phyloP scores from a whole-genome alignment of 2,329 filamentous ascomycete species.

The Xylariomycetidae sp. region DNA sequence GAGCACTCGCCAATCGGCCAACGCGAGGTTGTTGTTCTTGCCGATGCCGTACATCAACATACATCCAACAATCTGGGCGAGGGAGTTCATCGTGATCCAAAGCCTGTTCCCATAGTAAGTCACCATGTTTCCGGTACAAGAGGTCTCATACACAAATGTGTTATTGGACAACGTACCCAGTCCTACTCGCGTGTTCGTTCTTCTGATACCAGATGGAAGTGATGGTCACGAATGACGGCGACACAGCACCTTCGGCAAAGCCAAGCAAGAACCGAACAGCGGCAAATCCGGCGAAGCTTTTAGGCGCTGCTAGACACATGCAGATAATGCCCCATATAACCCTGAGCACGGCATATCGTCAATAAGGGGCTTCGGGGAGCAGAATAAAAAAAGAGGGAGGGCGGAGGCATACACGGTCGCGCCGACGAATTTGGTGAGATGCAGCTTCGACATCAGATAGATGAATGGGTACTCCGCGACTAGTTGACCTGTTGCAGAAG shows the following conservation, averaged over 20 bases:
- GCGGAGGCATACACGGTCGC: slow-evolving; percentile 34
- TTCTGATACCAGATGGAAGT: slow-evolving; percentile 38
- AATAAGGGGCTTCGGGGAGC: background rate
- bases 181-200: slow-evolving; percentile 29
- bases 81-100: slow-evolving; percentile 41
- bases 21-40: slow-evolving; percentile 29
- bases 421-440: slow-evolving; percentile 46
- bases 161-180: slow-evolving; percentile 10
- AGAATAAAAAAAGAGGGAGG: background rate
- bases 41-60: slow-evolving; percentile 49
- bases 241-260: slow-evolving; percentile 28
- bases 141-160: background rate
- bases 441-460: slow-evolving; percentile 46
- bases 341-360: slow-evolving; percentile 12
- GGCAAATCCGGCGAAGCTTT: slow-evolving; percentile 33
- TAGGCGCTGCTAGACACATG: slow-evolving; percentile 39
- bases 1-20: slow-evolving; percentile 42
- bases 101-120: slow-evolving; percentile 8
- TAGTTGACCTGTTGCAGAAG: slow-evolving; percentile 30
- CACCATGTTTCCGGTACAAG: too few relatives aligned
- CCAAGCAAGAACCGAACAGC: slow-evolving; percentile 38
- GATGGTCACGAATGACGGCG: slow-evolving; percentile 35
- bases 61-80: slow-evolving; percentile 40
- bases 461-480: slow-evolving; percentile 45
- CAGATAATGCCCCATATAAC: slow-evolving; percentile 39